A percentile compares a stretch with the other conserved stretches of the same genome.
These are phyloP conservation scores for Plasmodium falciparum DNA, from an alignment of 169 alveolate species.

Conservation along the genomic window DNA sequence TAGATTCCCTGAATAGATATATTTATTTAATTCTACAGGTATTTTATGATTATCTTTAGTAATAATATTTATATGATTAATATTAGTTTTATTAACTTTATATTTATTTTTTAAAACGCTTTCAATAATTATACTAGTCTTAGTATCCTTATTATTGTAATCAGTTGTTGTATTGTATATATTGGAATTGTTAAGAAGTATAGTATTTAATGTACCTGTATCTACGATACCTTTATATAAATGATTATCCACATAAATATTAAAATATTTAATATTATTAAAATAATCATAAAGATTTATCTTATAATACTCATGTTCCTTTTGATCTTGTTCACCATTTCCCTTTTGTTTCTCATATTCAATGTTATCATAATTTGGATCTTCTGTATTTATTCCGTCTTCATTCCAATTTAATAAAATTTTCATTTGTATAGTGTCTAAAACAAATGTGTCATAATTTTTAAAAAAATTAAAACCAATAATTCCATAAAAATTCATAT, in stretches of 20 bases:
- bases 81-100: background rate
- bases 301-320: background rate
- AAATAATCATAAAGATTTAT: slow-evolving; percentile 21
- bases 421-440: slow-evolving; percentile 28
- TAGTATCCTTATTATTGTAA: background rate
- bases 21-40: background rate
- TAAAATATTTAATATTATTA: slow-evolving; percentile 38
- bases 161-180: background rate
- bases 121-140: slow-evolving; percentile 3
- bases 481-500: slow-evolving; percentile 52
- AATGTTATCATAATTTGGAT: no score
- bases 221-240: slow-evolving; percentile 42
- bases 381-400: no score
- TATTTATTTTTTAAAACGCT: slow-evolving; percentile 40
- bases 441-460: slow-evolving; percentile 9
- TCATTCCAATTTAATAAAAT: background rate
- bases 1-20: slow-evolving; percentile 13
- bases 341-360: no score
- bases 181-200: slow-evolving; percentile 11
- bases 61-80: slow-evolving; percentile 9
- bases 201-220: slow-evolving; percentile 34
- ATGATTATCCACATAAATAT: background rate
- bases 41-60: slow-evolving; percentile 4
- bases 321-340: no score
- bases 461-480: slow-evolving; percentile 64